Evolutionary conservation across 129 eudicot species (phyloP), one percentile per base, ranked within the genome.

Genomic region (Ambrosia trifida): DNA sequence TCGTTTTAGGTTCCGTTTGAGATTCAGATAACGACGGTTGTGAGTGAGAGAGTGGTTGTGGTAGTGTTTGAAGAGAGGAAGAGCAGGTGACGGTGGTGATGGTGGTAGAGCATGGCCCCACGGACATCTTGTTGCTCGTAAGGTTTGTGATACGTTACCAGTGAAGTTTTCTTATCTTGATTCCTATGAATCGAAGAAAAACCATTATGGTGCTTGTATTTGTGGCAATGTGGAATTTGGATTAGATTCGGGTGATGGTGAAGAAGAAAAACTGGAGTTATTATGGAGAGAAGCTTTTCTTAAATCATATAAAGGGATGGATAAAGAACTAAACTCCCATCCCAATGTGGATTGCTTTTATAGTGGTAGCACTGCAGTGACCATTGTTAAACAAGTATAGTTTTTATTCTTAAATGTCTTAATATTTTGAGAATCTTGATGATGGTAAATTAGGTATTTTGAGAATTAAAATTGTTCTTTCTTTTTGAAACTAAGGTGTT

Each of bases 281-380:
- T 49, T 78, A 81, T 90, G 97, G 96, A 95, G 88, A 79, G 97
- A 95, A 84, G 96, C 95, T 35, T 90, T 94, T 82, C 83, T 90
- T 31, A 82, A 87, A 76, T 80, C 99, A 24, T 95, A 82, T 76
- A 95, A 90, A 69, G 82, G 88, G 32, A 95, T 95, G 97, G 99
- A 95, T 70, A 95, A 95, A 76, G 96, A 90, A 58, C 70, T 95
- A 53, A 87, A 84, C 76, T 85, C 97, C 33, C 97, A 90, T 80
- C 96, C 99, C 57, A 86, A 84, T 64, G 46, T 95, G 65, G 97
- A 95, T 82, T 87, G 96, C 82, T 95, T 95, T 73, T 95, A 97
- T 79, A 95, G 99, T 74, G 99, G 99, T 33, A 90, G 96, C 83
- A 95, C 99, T n/a, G 96, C 97, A 49, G 87, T 95, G 14, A 82